Percentiles rank a stretch among this genome's conserved stretches.
Conservation (phyloP, 176 grass and related monocot genomes). For the Urochloa ruziziensis region DNA sequence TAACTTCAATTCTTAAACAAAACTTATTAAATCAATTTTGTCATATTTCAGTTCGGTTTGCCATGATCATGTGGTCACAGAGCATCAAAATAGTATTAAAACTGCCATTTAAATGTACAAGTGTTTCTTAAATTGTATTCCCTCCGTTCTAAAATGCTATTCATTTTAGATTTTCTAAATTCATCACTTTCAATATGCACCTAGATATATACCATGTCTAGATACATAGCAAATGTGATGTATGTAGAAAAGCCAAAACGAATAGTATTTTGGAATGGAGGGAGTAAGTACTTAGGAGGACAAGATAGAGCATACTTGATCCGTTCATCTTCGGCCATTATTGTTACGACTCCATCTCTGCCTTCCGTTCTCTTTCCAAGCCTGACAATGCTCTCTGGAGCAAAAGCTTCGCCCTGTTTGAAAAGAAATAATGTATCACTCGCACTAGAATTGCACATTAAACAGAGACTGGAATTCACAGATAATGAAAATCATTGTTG, state of each 20-base stretch:
- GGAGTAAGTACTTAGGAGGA: neutral
- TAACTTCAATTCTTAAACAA: neutral
- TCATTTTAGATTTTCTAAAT: no score
- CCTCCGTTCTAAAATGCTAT: no score
- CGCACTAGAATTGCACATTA: neutral
- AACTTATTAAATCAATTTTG: neutral
- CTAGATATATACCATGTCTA: no score
- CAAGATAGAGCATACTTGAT: slow-evolving; percentile 63
- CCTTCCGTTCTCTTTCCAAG: slow-evolving; percentile 71
- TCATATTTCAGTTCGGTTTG: neutral
- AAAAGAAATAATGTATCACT: no score
- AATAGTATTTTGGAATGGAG: no score
- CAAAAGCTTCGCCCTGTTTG: slow-evolving; percentile 88
- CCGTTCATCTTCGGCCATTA: slow-evolving; percentile 57
- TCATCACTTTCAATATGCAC: no score
- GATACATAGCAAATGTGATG: no score
- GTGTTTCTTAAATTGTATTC: neutral
- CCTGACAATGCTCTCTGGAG: slow-evolving; percentile 75
- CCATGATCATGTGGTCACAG: neutral
- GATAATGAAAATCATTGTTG: neutral
- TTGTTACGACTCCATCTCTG: slow-evolving; percentile 59
- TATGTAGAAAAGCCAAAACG: no score
- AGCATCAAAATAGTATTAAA: neutral
- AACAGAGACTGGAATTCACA: neutral
- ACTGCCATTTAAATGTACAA: neutral